Base-by-base conservation (phyloP, 768 basidiomycete species). In the Rhodotorula toruloides region DNA sequence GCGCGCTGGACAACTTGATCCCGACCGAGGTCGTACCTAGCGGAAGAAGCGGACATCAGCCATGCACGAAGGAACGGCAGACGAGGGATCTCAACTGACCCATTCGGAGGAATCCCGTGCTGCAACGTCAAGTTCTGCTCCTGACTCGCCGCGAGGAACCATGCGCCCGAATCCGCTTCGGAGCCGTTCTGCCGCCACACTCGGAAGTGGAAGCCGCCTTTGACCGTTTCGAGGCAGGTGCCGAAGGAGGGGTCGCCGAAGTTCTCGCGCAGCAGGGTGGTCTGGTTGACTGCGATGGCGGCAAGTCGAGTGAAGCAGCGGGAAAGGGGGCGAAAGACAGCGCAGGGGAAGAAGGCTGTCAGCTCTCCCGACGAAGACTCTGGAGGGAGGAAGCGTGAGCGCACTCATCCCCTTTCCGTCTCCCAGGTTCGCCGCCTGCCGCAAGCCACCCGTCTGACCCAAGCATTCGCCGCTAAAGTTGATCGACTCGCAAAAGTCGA, bases 131-230 rank as follows among this genome's bases (percentile, higher is more conserved):
- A 29, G 48, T 71, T 59, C 42, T 56, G 77, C 77, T 91, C 89
- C 75, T 87, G 86, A 12, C 87, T 89, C 13, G 81, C 89, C 0
- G 84, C 90, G 16, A 91, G 80, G 74, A 91, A 91, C 90, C 90
- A 91, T 14, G 90, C 90, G 4, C 87, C 84, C 55, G 84, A 87
- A 73, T 86, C 80, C 0, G 83, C 88, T 25, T 79, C 72, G 0
- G 87, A 84, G 9, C 89, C 90, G 70, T 90, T 89, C 81, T 91
- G 90, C 71, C 84, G 84, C 89, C 90, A 91, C 19, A 89, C 87
- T 50, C 90, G 82, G 73, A 88, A 92, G 75, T 91, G 90, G 63
- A 88, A 83, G 11, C 92, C 92, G 3, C 91, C 91, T 71, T 88
- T 75, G 47, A 93, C 82, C 4, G 89, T 88, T 77, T 96, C 91